Conservation (phyloP, 2,329 filamentous ascomycete genomes). For the Epichloe hybrida region DNA sequence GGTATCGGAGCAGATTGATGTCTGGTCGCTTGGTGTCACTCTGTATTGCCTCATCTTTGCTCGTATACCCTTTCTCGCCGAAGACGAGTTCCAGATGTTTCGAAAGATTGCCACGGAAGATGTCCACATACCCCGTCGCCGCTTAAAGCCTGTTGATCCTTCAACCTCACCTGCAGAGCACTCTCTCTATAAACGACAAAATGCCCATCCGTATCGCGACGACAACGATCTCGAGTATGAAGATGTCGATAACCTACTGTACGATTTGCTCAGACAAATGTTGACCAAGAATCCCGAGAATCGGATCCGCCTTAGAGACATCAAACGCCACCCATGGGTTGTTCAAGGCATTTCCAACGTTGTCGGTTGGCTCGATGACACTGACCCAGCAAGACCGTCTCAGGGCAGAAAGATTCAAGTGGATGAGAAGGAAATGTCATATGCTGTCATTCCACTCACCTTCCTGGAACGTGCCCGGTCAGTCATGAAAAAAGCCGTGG, state of each 20-base stretch:
- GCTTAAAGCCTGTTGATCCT: constrained; percentile 63
- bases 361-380: constrained; percentile 80
- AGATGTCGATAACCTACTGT: constrained; percentile 64
- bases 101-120: constrained; percentile 81
- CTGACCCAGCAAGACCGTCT: constrained; percentile 66
- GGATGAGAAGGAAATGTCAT: constrained; percentile 77
- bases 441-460: constrained; percentile 78
- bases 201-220: constrained; percentile 55
- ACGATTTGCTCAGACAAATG: constrained; percentile 66
- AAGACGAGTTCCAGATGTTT: constrained; percentile 88
- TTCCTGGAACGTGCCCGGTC: constrained; percentile 76
- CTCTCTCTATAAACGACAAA: constrained; percentile 43
- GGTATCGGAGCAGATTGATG: constrained; percentile 87
- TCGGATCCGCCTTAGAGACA: constrained; percentile 78
- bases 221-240: constrained; percentile 76
- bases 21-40: constrained; percentile 94
- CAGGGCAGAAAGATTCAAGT: constrained; percentile 82
- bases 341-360: constrained; percentile 63
- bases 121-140: constrained; percentile 72
- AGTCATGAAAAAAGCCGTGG: constrained; percentile 55
- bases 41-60: constrained; percentile 92
- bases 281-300: constrained; percentile 80
- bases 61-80: constrained; percentile 81
- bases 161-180: constrained; percentile 40
- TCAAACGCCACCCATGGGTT: constrained; percentile 91